Evolutionary conservation across 768 basidiomycete genomes (phyloP).

Genomic region (Tricholoma furcatifolium): DNA sequence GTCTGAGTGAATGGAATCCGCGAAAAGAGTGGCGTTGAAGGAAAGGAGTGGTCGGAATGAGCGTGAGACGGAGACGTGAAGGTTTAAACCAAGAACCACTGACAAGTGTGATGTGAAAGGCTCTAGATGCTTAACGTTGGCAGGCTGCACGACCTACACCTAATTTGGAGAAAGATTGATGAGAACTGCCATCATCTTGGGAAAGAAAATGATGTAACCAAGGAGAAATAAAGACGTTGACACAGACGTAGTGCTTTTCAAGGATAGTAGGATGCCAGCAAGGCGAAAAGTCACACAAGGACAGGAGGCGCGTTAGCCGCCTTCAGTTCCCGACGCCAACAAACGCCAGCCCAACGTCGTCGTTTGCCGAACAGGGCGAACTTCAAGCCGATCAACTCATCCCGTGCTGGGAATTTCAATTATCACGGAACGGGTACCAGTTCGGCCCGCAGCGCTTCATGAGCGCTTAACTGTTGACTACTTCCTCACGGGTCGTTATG

Average conservation of each 20-base stretch:
- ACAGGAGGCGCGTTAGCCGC: too few relatives aligned
- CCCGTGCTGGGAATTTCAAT: not conserved
- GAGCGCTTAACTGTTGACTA: too few relatives aligned
- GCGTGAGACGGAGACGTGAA: not conserved
- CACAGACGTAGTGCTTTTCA: not conserved
- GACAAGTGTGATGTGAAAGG: not conserved
- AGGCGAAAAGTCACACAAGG: too few relatives aligned
- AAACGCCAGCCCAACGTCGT: too few relatives aligned
- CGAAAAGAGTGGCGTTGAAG: constrained; percentile 33
- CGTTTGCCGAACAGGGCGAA: too few relatives aligned
- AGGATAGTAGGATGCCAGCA: too few relatives aligned
- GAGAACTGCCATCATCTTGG: constrained; percentile 18
- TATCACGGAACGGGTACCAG: not conserved
- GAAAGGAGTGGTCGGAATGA: not conserved
- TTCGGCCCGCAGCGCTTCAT: too few relatives aligned
- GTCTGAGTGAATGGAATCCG: constrained; percentile 17
- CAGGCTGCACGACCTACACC: constrained; percentile 7
- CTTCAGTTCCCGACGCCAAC: too few relatives aligned
- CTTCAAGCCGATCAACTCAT: not conserved
- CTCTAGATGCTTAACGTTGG: constrained; percentile 5
- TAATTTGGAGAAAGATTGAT: constrained; percentile 15
- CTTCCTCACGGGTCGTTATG: too few relatives aligned
- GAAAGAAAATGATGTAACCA: constrained; percentile 11
- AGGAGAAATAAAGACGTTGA: not conserved
- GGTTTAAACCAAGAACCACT: not conserved